Percentiles rank a stretch among this genome's conserved stretches.
Evolutionary conservation across 257 asterid species (phyloP).

Genomic region (Scutellaria baicalensis): DNA sequence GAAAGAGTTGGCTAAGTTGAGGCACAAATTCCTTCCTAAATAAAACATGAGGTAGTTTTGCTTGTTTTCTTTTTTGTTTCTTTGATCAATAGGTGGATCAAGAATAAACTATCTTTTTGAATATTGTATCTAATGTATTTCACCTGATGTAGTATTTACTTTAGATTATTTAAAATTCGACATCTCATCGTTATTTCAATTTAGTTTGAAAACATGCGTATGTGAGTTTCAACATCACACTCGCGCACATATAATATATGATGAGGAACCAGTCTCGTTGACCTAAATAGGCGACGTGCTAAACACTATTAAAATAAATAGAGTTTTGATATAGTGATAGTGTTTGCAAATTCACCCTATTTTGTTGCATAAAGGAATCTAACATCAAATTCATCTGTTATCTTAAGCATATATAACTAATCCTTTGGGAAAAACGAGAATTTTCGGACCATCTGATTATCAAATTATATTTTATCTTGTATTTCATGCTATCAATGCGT

Average conservation of each 20-base stretch:
- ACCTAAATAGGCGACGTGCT: too few species aligned
- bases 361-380: too few species aligned
- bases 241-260: too few species aligned
- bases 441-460: too few species aligned
- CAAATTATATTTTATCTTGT: background rate
- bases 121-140: background rate
- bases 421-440: background rate
- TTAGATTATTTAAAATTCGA: background rate
- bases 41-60: slow-evolving; percentile 9
- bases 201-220: too few species aligned
- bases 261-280: too few species aligned
- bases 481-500: background rate
- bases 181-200: background rate
- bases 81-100: background rate
- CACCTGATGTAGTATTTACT: background rate
- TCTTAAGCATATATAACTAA: background rate
- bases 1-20: slow-evolving; percentile 55
- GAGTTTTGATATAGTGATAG: too few species aligned
- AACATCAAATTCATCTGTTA: background rate
- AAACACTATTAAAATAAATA: too few species aligned
- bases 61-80: too few species aligned
- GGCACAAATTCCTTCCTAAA: slow-evolving; percentile 39
- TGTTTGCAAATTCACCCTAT: too few species aligned
- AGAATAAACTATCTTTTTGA: background rate
- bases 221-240: too few species aligned